A percentile compares a stretch with the other conserved stretches of the same genome.
Evolutionary conservation across 1,139 yeast species (phyloP).

Genomic region (Scheffersomyces titani): DNA sequence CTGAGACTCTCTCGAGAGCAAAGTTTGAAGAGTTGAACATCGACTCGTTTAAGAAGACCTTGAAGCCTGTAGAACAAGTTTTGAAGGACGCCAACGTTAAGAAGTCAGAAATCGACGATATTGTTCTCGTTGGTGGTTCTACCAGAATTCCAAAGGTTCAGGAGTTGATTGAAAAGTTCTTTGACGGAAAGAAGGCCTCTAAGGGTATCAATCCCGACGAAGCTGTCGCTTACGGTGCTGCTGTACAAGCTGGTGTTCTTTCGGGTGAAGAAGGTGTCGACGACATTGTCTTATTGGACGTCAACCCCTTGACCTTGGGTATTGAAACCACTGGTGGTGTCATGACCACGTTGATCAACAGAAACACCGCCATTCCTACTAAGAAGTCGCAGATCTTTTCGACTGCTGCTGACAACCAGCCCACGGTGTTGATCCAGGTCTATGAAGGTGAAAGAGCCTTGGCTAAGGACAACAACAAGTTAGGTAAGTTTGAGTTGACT

Average conservation of each 20-base stretch:
- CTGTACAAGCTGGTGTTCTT: conserved; percentile 88
- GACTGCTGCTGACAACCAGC: conserved; percentile 51
- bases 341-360: conserved; percentile 48
- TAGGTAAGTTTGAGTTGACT: conserved; percentile 50
- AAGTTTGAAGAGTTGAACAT: conserved; percentile 92
- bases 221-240: conserved; percentile 59
- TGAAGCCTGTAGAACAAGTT: conserved; percentile 92
- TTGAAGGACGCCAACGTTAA: conserved; percentile 84
- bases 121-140: conserved; percentile 95
- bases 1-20: conserved; percentile 91
- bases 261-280: conserved; percentile 67
- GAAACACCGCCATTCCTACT: conserved; percentile 52
- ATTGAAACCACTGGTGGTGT: conserved; percentile 53
- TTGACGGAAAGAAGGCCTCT: conserved; percentile 90
- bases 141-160: conserved; percentile 98
- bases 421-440: conserved; percentile 49
- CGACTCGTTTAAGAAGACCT: conserved; percentile 83
- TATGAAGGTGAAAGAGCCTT: conserved; percentile 52
- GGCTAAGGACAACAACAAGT: conserved; percentile 46
- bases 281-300: conserved; percentile 51
- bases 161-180: conserved; percentile 81
- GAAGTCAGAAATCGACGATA: conserved; percentile 84
- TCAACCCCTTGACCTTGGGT: conserved; percentile 51
- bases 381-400: conserved; percentile 51
- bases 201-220: conserved; percentile 95